Conservation (phyloP, 176 grass and related monocot species). For the Cymbopogon citratus region DNA sequence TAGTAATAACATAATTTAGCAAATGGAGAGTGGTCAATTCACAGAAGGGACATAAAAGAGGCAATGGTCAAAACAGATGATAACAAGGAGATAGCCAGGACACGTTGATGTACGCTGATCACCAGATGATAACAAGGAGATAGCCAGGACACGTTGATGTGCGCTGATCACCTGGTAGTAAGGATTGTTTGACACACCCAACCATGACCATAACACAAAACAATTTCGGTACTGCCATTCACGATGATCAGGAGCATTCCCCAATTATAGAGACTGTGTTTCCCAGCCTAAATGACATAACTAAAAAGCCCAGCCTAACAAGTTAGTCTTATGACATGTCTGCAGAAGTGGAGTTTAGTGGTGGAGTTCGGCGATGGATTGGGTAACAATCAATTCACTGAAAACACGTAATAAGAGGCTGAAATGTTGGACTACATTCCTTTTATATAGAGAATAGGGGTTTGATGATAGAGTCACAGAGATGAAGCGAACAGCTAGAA, state of each 20-base stretch:
- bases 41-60: constrained; percentile 1
- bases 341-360: not conserved
- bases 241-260: not conserved
- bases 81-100: not conserved
- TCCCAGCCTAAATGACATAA: not conserved
- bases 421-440: not conserved
- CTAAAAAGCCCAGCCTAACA: not conserved
- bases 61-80: not conserved
- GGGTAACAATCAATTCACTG: not conserved
- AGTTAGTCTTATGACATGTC: not conserved
- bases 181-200: not conserved
- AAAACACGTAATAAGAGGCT: not conserved
- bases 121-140: not conserved
- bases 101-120: not conserved
- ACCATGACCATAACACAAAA: not conserved
- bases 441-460: not conserved
- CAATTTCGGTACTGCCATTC: not conserved
- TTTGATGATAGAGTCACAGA: too few species aligned
- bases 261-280: not conserved
- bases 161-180: not conserved
- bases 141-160: too few species aligned
- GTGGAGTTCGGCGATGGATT: too few species aligned
- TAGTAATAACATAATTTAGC: not conserved
- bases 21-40: not conserved
- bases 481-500: not conserved